Evolutionary conservation across 352 stramenopile genomes (phyloP).

Genomic region (Globisporangium splendens): DNA sequence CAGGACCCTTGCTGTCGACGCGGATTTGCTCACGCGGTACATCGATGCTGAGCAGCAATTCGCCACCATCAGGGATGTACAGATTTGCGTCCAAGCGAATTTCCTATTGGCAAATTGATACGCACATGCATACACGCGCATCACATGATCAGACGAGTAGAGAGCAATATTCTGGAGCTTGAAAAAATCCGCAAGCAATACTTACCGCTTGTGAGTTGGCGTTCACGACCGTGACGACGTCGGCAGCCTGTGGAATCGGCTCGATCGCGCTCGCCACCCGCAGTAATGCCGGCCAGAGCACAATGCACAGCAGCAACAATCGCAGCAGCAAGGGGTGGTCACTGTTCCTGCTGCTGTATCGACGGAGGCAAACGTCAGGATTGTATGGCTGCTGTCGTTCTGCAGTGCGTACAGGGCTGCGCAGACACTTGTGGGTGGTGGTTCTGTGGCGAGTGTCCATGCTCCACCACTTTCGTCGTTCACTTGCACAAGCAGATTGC

Average conservation of each 20-base stretch:
- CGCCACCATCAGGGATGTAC: slow-evolving; percentile 63
- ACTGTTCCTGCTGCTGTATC: no score
- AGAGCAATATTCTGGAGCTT: neutral
- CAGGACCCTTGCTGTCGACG: slow-evolving; percentile 43
- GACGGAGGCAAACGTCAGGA: no score
- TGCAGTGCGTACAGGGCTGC: no score
- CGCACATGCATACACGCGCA: neutral
- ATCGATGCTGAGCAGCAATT: slow-evolving; percentile 62
- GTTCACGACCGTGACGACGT: slow-evolving; percentile 50
- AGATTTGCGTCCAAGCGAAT: slow-evolving; percentile 69
- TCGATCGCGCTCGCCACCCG: slow-evolving; percentile 21
- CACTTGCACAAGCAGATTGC: no score
- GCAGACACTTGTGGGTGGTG: no score
- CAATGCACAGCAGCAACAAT: neutral
- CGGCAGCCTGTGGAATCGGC: slow-evolving; percentile 40
- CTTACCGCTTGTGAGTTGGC: slow-evolving; percentile 33
- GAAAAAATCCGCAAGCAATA: neutral
- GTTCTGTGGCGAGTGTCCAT: no score
- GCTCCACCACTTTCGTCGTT: no score
- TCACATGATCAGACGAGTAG: no score
- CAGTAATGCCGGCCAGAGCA: no score
- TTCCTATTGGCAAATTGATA: slow-evolving; percentile 18
- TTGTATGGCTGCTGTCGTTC: no score
- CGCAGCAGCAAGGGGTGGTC: slow-evolving; percentile 8
- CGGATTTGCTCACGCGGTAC: slow-evolving; percentile 52